Conservation (phyloP, 2,329 filamentous ascomycete species). For the Fusarium bactridioides region DNA sequence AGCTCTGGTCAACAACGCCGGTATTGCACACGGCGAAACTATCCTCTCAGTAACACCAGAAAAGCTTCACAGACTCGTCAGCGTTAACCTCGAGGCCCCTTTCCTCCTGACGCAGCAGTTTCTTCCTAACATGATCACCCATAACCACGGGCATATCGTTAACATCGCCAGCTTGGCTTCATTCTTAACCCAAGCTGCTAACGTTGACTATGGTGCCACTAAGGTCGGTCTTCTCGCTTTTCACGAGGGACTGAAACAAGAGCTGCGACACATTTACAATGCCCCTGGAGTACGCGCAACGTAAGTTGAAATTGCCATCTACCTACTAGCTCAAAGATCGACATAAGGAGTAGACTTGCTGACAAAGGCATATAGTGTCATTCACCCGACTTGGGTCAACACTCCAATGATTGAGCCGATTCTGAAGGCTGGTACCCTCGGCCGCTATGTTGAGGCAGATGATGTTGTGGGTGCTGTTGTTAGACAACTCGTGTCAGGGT, state of each 20-base stretch:
- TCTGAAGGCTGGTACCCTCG: not conserved
- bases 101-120: not conserved
- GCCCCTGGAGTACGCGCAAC: not conserved
- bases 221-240: not conserved
- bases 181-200: not conserved
- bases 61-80: not conserved
- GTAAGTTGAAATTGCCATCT: not conserved
- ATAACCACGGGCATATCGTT: not conserved
- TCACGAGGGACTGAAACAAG: not conserved
- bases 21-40: not conserved
- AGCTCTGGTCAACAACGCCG: not conserved
- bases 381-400: not conserved
- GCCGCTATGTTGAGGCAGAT: not conserved
- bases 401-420: not conserved
- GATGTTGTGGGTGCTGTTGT: not conserved
- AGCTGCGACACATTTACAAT: not conserved
- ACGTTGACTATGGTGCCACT: not conserved
- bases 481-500: not conserved
- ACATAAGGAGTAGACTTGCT: not conserved
- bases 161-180: not conserved
- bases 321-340: not conserved
- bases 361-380: not conserved
- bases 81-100: not conserved
- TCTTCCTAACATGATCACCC: not conserved
- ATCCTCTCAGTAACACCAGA: not conserved